A percentile compares a stretch with the other conserved stretches of the same genome.
These are phyloP conservation scores for Manihot esculenta DNA, from an alignment of 441 rosid genomes.

Conservation along the genomic window DNA sequence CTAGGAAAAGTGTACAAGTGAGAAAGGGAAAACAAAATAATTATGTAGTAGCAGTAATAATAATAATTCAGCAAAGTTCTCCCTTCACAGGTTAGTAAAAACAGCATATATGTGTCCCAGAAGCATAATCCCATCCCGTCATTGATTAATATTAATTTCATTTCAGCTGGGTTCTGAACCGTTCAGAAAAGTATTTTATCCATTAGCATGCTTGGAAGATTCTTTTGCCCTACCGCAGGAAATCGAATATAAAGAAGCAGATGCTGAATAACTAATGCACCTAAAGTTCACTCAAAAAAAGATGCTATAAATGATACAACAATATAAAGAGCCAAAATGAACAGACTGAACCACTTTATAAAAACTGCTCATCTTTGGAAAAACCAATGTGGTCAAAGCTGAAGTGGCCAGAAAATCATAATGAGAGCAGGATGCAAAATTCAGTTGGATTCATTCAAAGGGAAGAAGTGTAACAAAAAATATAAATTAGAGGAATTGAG, in stretches of 20 bases:
- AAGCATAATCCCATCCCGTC: neutral
- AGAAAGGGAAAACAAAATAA: neutral
- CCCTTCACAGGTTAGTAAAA: neutral
- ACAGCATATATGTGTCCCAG: neutral
- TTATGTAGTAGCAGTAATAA: neutral
- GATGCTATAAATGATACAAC: slow-evolving; percentile 19
- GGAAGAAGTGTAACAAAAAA: neutral
- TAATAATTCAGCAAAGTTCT: slow-evolving; percentile 1
- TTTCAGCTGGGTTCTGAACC: slow-evolving; percentile 18
- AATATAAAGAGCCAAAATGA: slow-evolving; percentile 29
- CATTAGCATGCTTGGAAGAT: slow-evolving; percentile 22
- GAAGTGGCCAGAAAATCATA: slow-evolving; percentile 27
- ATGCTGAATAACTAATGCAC: slow-evolving; percentile 23
- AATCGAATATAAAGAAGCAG: slow-evolving; percentile 22
- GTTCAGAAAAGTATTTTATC: slow-evolving; percentile 18
- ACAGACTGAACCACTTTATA: slow-evolving; percentile 26
- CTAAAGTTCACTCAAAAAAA: slow-evolving; percentile 12
- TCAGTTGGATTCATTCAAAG: slow-evolving; percentile 7
- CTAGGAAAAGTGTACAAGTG: neutral
- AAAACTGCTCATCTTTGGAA: slow-evolving; percentile 24
- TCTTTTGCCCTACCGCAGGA: slow-evolving; percentile 24
- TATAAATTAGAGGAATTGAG: too few species aligned
- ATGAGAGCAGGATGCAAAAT: slow-evolving; percentile 18
- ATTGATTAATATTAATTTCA: slow-evolving; percentile 11
- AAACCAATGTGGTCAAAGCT: slow-evolving; percentile 24